Base-by-base conservation (phyloP, 768 basidiomycete genomes). In the Boletus sensibilis region DNA sequence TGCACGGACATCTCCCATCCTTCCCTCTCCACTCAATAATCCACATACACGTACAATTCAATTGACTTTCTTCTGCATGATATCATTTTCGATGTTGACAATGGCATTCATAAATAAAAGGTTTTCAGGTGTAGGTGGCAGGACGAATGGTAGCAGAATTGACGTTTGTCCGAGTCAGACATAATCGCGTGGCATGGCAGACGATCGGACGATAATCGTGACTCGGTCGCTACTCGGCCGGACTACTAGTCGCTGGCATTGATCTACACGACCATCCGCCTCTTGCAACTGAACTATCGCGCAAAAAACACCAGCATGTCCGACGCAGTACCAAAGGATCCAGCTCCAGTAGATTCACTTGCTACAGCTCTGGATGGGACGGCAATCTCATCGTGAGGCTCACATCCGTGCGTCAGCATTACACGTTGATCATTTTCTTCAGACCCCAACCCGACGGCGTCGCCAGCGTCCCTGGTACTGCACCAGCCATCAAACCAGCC, bases 1-100 rank as follows among this genome's bases (percentile, higher is more conserved):
- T 59, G 71, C 71, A 72, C 71, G 71, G 63, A 69, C 57, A 74
- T 72, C 67, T 67, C 64, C 69, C 63, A 57, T 60, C 62, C 58
- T 51, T 25, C 68, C 67, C 65, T 66, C 64, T 57, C 48, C 62
- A 64, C 57, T 25, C 57, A 58, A 66, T 69, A 69, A 69, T 69
- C 18, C 49, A 38, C 58, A 53, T 60, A 67, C 56, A 52, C 63
- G 35, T 65, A 67, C 61, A 58, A 51, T 31, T 42, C 56, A 53
- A 55, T 58, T 64, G 57, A 61, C 66, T 67, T 59, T 55, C 44
- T 51, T 50, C 43, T 55, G 62, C 67, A 69, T 50, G 39, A 67
- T 67, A 69, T 66, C 64, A 69, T 68, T 67, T 64, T 67, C 42
- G 21, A 52, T 46, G 60, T 56, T 56, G 48, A 50, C 57, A 60